These are phyloP conservation scores for Penicillium sclerotigenum DNA, from an alignment of 2,329 filamentous ascomycete genomes.

Conservation along the genomic window DNA sequence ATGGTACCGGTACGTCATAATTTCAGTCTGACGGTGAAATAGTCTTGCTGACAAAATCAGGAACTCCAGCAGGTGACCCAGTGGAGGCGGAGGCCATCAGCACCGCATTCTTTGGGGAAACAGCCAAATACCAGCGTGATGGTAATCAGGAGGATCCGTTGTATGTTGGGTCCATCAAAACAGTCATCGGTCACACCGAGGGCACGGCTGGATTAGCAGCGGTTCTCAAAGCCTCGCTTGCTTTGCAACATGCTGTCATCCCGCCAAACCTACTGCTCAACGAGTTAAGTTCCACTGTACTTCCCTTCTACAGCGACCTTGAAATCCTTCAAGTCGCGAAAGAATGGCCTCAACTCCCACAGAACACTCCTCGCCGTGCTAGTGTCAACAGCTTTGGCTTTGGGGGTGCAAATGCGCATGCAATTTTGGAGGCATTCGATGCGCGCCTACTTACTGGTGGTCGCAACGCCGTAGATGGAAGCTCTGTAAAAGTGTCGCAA, in stretches of 20 bases:
- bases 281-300: constrained; percentile 25
- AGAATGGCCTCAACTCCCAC: constrained; percentile 22
- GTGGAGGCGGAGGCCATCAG: constrained; percentile 25
- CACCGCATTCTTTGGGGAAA: constrained; percentile 18
- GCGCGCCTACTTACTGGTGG: not conserved
- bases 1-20: constrained; percentile 44
- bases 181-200: constrained; percentile 37
- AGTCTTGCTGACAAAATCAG: constrained; percentile 4
- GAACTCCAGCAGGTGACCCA: constrained; percentile 25
- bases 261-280: constrained; percentile 32
- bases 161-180: constrained; percentile 35
- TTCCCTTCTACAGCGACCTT: constrained; percentile 25
- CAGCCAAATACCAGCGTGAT: constrained; percentile 8
- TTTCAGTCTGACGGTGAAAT: not conserved
- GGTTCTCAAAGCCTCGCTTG: constrained; percentile 37
- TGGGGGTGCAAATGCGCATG: constrained; percentile 39
- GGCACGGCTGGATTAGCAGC: constrained; percentile 33
- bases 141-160: constrained; percentile 7
- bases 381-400: constrained; percentile 49
- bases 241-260: constrained; percentile 39
- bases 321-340: constrained; percentile 20
- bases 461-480: not conserved
- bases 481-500: constrained; percentile 1
- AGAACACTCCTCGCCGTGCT: constrained; percentile 31
- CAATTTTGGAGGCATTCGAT: constrained; percentile 38